These are phyloP conservation scores for Alnus rubra DNA, from an alignment of 306 rosid genomes.

Conservation along the genomic window DNA sequence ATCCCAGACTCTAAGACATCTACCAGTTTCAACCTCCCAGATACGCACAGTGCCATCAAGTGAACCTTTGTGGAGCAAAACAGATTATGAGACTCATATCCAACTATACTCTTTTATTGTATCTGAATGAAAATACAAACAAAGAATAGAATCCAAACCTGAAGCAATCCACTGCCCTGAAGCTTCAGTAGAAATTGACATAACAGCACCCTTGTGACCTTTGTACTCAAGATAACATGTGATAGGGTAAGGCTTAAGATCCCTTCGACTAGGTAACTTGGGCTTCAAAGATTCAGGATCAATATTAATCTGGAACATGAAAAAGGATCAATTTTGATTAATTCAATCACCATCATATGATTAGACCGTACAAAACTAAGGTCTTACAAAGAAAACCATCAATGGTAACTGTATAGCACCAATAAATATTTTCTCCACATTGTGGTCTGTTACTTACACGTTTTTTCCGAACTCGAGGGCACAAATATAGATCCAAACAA, in stretches of 20 bases:
- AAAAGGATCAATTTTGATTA: constrained; percentile 10
- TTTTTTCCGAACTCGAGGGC: constrained; percentile 84
- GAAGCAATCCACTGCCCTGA: constrained; percentile 99
- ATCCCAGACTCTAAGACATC: constrained; percentile 78
- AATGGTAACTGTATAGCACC: neutral
- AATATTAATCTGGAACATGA: constrained; percentile 65
- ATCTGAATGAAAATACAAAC: constrained; percentile 19
- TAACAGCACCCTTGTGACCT: constrained; percentile 86
- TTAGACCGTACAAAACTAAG: neutral
- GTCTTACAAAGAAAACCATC: constrained; percentile 10
- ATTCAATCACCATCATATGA: neutral
- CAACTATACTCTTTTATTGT: neutral
- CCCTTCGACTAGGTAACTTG: constrained; percentile 82
- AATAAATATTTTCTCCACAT: constrained; percentile 12
- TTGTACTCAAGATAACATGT: constrained; percentile 75
- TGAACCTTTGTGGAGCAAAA: constrained; percentile 59
- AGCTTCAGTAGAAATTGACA: constrained; percentile 73
- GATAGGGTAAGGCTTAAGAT: constrained; percentile 83
- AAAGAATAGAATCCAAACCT: constrained; percentile 48
- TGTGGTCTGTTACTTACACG: constrained; percentile 60
- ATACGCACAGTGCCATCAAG: constrained; percentile 86
- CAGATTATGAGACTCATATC: constrained; percentile 22
- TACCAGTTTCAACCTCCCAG: constrained; percentile 92
- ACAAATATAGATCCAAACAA: constrained; percentile 85
- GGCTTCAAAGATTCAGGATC: constrained; percentile 95